Evolutionary conservation across 305 asterid genomes (phyloP), one percentile per base, ranked within the genome.

Genomic region (Rubia tinctorum): DNA sequence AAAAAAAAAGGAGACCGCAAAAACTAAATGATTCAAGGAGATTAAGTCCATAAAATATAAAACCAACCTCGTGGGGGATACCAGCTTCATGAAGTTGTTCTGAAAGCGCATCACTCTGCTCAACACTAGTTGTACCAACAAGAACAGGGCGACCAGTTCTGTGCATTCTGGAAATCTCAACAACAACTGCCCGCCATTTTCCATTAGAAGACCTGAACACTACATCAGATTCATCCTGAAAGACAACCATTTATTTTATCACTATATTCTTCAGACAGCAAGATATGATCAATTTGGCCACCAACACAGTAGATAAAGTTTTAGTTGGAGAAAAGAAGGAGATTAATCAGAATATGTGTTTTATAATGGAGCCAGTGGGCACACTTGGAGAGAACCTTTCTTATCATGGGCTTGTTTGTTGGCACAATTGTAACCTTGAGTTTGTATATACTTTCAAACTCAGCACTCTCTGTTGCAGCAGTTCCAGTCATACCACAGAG

Each of bases 401-500:
- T 90, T 67, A 92, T 90, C 99, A 95, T 95, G 80, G 97, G 87
- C 87, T 89, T 95, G 95, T 95, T 92, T 79, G 99, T 95, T 68
- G 99, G 99, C 76, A 95, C 98, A 86, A 88, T 89, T 39, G 97
- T 88, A 76, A 95, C 99, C 89, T 92, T 92, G 81, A 95, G 99
- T 86, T 92, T 95, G 94, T 92, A 95, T 82, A 95, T 95, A 83
- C 99, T 89, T 88, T 90, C 95, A 80, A 95, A 95, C 80, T 95
- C 99, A 72, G 98, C 84, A 73, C 88, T 91, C 88, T 95, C 99
- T 45, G 99, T 95, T 79, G 98, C 94, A 79, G 98, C 99, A 80
- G 99, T 95, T 68, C 99, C 99, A 77, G 99, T 95, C 99, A 95
- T 95, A 80, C 99, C 99, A 75, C 99, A 95, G 69, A 95, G 99